A percentile compares a stretch with the other conserved stretches of the same genome.
Evolutionary conservation across 2,329 filamentous ascomycete species (phyloP).

Genomic region (Aureobasidium zeae): DNA sequence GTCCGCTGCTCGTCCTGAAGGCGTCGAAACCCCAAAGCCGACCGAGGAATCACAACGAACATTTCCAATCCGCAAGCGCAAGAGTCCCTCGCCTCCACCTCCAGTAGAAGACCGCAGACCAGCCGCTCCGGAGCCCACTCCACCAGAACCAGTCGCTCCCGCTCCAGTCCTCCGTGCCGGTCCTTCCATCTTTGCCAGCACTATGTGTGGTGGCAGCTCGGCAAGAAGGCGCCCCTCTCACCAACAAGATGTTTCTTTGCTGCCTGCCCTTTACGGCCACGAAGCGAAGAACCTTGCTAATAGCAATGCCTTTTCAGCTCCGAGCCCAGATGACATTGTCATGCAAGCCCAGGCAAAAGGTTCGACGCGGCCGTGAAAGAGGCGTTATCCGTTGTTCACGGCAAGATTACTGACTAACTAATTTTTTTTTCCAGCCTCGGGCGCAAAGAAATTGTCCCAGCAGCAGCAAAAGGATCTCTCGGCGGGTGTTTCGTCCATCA

Average conservation of each 20-base stretch:
- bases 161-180: constrained; percentile 1
- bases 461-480: constrained; percentile 32
- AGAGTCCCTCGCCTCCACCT: constrained; percentile 16
- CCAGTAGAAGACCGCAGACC: constrained; percentile 12
- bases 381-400: no score
- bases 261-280: constrained; percentile 35
- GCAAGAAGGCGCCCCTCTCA: neutral
- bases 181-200: constrained; percentile 16
- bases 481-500: constrained; percentile 40
- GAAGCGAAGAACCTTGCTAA: constrained; percentile 32
- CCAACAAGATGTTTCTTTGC: constrained; percentile 14
- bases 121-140: constrained; percentile 1
- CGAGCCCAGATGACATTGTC: constrained; percentile 87
- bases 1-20: neutral
- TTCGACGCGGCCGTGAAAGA: constrained; percentile 21
- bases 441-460: constrained; percentile 17
- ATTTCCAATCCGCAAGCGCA: constrained; percentile 15
- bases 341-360: constrained; percentile 62
- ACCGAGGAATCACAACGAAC: neutral
- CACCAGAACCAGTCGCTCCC: neutral
- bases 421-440: constrained; percentile 21
- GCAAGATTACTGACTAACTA: neutral
- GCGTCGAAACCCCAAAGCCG: constrained; percentile 2
- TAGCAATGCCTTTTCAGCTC: constrained; percentile 63
- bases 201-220: constrained; percentile 13